Evolutionary conservation across 331 rosid species (phyloP).

Genomic region (Quercus phellos): DNA sequence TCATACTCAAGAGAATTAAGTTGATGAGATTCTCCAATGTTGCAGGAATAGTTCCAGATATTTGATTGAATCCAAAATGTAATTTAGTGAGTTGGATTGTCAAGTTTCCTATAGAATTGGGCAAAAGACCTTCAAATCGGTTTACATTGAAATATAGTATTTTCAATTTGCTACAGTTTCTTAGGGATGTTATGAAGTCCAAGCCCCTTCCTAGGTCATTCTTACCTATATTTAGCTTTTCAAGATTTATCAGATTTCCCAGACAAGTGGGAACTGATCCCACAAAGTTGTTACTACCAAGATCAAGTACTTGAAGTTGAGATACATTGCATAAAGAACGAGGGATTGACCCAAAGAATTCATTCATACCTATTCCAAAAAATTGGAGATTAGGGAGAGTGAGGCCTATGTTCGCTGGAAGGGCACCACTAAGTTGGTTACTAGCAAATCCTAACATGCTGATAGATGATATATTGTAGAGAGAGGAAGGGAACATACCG

Average conservation of each 20-base stretch:
- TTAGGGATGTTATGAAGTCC: constrained; percentile 22
- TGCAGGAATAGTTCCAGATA: constrained; percentile 19
- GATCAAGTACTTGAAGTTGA: fast-evolving
- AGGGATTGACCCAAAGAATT: no score
- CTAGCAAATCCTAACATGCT: fast-evolving
- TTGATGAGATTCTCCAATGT: constrained; percentile 1
- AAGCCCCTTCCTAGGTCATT: not conserved
- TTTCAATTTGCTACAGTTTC: constrained; percentile 6
- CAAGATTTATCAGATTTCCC: no score
- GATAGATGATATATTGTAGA: constrained; percentile 39
- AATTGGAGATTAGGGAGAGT: constrained; percentile 26
- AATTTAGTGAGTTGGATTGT: not conserved
- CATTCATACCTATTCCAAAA: no score
- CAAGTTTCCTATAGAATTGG: constrained; percentile 14
- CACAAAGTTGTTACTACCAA: not conserved
- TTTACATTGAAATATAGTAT: fast-evolving
- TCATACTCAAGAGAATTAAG: not conserved
- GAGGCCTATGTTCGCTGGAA: constrained; percentile 30
- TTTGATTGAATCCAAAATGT: not conserved
- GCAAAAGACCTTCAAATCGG: constrained; percentile 19
- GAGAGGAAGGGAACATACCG: constrained; percentile 21
- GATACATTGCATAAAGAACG: no score
- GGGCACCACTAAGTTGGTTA: constrained; percentile 28
- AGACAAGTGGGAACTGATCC: not conserved
- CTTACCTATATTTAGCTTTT: no score